These are phyloP conservation scores for Corymbia calophylla DNA, from an alignment of 441 rosid species.

Conservation along the genomic window DNA sequence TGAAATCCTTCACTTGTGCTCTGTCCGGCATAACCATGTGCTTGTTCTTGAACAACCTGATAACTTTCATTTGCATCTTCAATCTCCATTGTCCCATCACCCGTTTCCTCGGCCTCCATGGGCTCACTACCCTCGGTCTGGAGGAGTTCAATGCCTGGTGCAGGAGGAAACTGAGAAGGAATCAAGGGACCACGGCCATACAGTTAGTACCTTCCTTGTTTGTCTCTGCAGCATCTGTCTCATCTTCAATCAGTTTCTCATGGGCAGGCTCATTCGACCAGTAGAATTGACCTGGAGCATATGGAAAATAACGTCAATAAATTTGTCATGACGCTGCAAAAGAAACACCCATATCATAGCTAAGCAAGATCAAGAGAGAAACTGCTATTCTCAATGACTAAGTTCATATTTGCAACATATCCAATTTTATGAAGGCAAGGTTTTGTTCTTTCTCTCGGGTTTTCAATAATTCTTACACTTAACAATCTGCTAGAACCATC, in stretches of 20 bases:
- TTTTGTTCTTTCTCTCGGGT: background rate
- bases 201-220: slow-evolving; percentile 2
- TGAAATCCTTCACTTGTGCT: slow-evolving; percentile 17
- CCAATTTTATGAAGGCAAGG: background rate
- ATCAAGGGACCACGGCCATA: slow-evolving; percentile 53
- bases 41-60: slow-evolving; percentile 1
- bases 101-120: slow-evolving; percentile 45
- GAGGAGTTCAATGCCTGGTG: background rate
- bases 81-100: slow-evolving; percentile 50
- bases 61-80: slow-evolving; percentile 19
- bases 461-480: background rate
- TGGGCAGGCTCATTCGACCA: background rate
- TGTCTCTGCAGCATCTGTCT: background rate
- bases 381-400: background rate
- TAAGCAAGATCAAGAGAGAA: background rate
- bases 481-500: background rate
- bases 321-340: background rate
- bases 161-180: slow-evolving; percentile 18
- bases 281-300: slow-evolving; percentile 29
- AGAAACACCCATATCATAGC: background rate
- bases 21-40: slow-evolving; percentile 9
- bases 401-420: background rate
- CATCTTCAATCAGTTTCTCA: slow-evolving; percentile 14
- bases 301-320: background rate
- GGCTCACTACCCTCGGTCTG: slow-evolving; percentile 14